phyloP scores from a whole-genome alignment of 768 basidiomycete species.

The Tephrocybe sp. region DNA sequence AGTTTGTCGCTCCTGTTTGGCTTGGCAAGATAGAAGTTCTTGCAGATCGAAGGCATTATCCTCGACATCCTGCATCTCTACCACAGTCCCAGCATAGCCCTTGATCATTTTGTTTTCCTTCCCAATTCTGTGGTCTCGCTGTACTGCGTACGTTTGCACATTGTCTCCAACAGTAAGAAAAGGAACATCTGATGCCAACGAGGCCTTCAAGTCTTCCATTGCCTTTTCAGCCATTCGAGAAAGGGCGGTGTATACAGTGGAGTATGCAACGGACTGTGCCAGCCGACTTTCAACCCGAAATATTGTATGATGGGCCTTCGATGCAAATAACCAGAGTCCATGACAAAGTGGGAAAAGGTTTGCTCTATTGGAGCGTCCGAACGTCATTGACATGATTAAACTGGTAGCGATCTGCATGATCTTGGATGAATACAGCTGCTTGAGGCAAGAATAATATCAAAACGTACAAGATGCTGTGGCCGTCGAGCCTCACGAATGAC shows the following conservation, averaged over 20 bases:
- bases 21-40: slow-evolving; percentile 11
- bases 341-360: slow-evolving; percentile 15
- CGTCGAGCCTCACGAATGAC: not conserved
- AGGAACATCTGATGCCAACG: not conserved
- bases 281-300: slow-evolving; percentile 18
- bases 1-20: slow-evolving; percentile 11
- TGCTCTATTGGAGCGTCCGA: slow-evolving; percentile 12
- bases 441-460: not conserved
- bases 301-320: slow-evolving; percentile 15
- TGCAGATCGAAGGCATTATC: slow-evolving; percentile 19
- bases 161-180: slow-evolving; percentile 17
- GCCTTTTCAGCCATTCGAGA: slow-evolving; percentile 11
- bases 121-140: slow-evolving; percentile 15
- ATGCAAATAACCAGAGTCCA: slow-evolving; percentile 19
- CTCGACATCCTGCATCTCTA: slow-evolving; percentile 18
- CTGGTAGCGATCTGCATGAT: slow-evolving; percentile 11
- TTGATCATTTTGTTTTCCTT: slow-evolving; percentile 19
- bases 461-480: slow-evolving; percentile 11
- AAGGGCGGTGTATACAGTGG: slow-evolving; percentile 16
- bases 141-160: slow-evolving; percentile 14
- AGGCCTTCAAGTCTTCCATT: slow-evolving; percentile 6
- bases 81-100: slow-evolving; percentile 17
- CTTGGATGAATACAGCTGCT: not conserved
- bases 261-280: slow-evolving; percentile 15
- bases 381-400: slow-evolving; percentile 19